phyloP scores from a whole-genome alignment of 169 alveolate species.

The Cryptosporidium viatorum region DNA sequence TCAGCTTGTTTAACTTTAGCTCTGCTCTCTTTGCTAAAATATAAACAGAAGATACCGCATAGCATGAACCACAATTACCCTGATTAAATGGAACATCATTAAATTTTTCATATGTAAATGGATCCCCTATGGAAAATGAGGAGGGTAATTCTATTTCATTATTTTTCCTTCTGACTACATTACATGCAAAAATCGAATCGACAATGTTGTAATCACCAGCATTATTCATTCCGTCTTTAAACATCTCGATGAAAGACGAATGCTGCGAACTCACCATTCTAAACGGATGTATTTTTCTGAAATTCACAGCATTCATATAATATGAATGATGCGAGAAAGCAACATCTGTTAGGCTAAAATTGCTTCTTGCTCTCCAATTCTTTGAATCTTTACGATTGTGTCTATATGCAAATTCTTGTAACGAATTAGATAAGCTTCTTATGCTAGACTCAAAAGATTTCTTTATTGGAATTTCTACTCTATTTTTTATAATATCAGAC shows the following conservation, averaged over 20 bases:
- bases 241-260: slow-evolving; percentile 44
- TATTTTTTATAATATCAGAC: slow-evolving; percentile 11
- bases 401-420: slow-evolving; percentile 39
- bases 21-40: slow-evolving; percentile 88
- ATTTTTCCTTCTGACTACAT: neutral
- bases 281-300: slow-evolving; percentile 26
- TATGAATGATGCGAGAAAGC: slow-evolving; percentile 73
- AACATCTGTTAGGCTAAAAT: slow-evolving; percentile 43
- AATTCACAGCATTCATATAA: slow-evolving; percentile 28
- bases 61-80: slow-evolving; percentile 96
- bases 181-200: slow-evolving; percentile 57
- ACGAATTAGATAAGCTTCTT: slow-evolving; percentile 28
- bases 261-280: neutral
- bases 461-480: slow-evolving; percentile 56
- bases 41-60: slow-evolving; percentile 89
- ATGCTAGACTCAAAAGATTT: slow-evolving; percentile 21
- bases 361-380: slow-evolving; percentile 66
- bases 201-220: neutral
- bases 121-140: slow-evolving; percentile 85
- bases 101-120: slow-evolving; percentile 77
- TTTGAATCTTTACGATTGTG: slow-evolving; percentile 24
- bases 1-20: slow-evolving; percentile 81
- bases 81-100: slow-evolving; percentile 77
- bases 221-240: neutral
- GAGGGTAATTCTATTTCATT: slow-evolving; percentile 75